Evolutionary conservation across 2,329 filamentous ascomycete genomes (phyloP).

Genomic region (Thielaviopsis populi): DNA sequence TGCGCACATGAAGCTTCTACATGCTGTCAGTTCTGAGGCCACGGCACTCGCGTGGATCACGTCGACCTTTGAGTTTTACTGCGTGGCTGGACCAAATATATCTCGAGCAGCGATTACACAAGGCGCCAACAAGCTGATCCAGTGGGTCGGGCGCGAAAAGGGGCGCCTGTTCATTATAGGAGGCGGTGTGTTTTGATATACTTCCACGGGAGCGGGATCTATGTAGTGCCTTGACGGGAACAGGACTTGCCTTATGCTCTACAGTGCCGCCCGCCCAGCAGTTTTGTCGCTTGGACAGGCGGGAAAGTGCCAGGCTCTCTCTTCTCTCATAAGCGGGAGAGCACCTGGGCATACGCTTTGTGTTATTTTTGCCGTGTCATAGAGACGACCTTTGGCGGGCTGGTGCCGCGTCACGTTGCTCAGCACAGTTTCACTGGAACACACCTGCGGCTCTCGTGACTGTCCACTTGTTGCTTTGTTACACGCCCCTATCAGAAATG

Average conservation of each 20-base stretch:
- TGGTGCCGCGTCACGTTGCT: neutral
- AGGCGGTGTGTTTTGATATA: slow-evolving; percentile 60
- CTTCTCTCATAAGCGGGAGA: neutral
- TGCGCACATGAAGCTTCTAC: slow-evolving; percentile 72
- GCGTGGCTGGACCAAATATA: slow-evolving; percentile 65
- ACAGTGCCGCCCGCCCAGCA: neutral
- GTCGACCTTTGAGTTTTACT: slow-evolving; percentile 84
- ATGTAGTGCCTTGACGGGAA: neutral
- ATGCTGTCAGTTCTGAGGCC: slow-evolving; percentile 58
- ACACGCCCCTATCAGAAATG: neutral
- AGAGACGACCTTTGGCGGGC: neutral
- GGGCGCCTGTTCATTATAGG: slow-evolving; percentile 93
- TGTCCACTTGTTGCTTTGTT: neutral
- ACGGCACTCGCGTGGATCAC: slow-evolving; percentile 84
- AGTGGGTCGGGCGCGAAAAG: slow-evolving; percentile 85
- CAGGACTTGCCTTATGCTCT: neutral
- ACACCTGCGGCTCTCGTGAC: neutral
- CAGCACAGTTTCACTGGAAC: slow-evolving; percentile 5
- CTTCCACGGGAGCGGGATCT: neutral
- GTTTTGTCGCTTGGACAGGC: neutral
- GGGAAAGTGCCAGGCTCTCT: neutral
- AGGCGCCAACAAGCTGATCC: slow-evolving; percentile 74
- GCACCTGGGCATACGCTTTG: neutral
- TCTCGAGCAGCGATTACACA: slow-evolving; percentile 55
- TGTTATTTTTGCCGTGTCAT: neutral